These are phyloP conservation scores for Mycena galopus DNA, from an alignment of 768 basidiomycete species.

Conservation along the genomic window DNA sequence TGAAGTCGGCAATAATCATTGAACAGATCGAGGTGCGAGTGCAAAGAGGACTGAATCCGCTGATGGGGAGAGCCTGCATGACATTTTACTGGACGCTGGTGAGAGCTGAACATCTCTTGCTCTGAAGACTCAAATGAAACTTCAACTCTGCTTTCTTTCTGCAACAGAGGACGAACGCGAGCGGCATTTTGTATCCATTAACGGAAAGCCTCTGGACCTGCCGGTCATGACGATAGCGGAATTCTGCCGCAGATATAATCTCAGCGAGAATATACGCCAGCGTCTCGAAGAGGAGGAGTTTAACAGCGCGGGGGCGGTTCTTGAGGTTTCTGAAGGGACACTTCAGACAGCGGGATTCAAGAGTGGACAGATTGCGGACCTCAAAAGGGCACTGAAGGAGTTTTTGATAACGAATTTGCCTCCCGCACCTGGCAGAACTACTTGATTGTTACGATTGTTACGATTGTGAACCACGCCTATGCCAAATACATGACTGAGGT, in stretches of 20 bases:
- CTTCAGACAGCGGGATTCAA: background rate
- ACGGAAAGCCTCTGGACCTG: background rate
- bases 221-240: background rate
- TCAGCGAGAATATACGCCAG: background rate
- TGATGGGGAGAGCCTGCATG: background rate
- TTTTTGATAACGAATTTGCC: background rate
- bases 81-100: background rate
- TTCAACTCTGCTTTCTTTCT: background rate
- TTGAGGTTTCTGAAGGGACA: background rate
- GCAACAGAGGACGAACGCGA: background rate
- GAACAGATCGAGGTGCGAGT: background rate
- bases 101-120: background rate
- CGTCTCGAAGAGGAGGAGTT: background rate
- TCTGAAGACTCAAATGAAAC: background rate
- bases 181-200: background rate
- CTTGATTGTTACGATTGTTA: too few species aligned
- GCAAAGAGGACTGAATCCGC: background rate
- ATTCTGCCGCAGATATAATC: background rate
- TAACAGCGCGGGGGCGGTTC: background rate
- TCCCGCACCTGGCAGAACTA: too few species aligned
- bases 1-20: background rate
- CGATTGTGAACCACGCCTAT: too few species aligned
- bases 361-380: constrained; percentile 12
- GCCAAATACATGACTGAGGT: too few species aligned
- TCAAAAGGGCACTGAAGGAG: constrained; percentile 3